Evolutionary conservation across 139 green algal genomes (phyloP).

Genomic region (Coccomyxa sp.): DNA sequence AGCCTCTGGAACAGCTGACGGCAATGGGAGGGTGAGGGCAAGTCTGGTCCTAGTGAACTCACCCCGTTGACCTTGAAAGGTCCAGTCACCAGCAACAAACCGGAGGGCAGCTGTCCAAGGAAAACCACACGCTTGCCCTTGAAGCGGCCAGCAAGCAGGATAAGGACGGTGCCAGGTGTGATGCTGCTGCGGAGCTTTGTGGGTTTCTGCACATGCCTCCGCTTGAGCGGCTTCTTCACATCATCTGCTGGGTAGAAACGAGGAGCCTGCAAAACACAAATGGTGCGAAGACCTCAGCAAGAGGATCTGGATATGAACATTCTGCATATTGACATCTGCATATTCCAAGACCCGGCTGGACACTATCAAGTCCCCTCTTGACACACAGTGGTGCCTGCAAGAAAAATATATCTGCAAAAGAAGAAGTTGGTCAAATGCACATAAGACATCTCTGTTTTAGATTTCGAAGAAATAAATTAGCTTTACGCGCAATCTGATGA

Average conservation of each 20-base stretch:
- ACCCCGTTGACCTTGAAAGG: constrained; percentile 98
- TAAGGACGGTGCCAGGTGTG: constrained; percentile 94
- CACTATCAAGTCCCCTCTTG: no score
- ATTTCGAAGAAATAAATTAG: no score
- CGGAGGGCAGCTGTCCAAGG: constrained; percentile 90
- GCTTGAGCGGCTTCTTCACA: constrained; percentile 68
- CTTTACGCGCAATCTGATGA: no score
- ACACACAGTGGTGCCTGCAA: no score
- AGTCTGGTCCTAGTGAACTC: background rate
- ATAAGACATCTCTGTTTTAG: no score
- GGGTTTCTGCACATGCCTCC: constrained; percentile 56
- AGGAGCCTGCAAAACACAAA: constrained; percentile 40
- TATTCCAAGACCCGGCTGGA: no score
- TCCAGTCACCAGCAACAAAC: constrained; percentile 93
- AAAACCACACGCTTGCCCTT: constrained; percentile 99
- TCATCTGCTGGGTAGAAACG: constrained; percentile 95
- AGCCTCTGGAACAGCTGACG: no score
- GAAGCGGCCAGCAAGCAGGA: constrained; percentile 94
- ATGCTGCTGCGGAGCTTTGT: constrained; percentile 90
- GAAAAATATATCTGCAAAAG: no score
- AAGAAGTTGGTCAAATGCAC: no score
- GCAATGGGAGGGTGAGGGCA: no score
- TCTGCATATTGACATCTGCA: background rate
- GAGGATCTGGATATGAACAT: background rate
- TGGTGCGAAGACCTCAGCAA: background rate